Evolutionary conservation across 2,329 filamentous ascomycete genomes (phyloP), one percentile per base, ranked within the genome.

Genomic region (Neofusicoccum sp.): DNA sequence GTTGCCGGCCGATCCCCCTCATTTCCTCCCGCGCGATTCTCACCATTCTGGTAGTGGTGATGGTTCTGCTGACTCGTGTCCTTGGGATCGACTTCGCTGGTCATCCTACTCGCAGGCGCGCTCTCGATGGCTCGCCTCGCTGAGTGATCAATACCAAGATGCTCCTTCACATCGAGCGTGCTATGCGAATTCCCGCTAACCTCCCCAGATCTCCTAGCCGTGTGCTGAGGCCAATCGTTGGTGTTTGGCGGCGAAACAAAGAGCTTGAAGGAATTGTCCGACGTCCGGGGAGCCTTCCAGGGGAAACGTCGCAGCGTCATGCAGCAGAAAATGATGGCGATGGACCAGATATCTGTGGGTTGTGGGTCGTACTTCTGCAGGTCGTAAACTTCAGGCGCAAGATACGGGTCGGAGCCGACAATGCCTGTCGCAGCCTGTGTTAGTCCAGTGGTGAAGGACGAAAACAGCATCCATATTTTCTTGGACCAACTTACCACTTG

Each of bases 301-400:
- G 95, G 95, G 71, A 99, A 99, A 36, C 95, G 83, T 24, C 95
- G 85, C 43, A 99, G 81, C 4, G 91, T 95, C 95, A 99, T 99
- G 80, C 95, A 99, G 76, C 95, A 98, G 77, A 93, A 99, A 60
- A 99, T 98, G 68, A 99, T 99, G 16, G 93, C 95, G 62, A 99
- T 81, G 9, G 95, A 99, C 95, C 95, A 99, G 62, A 99, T 92
- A 76, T 99, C 95, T 1, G 93, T 91, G 6, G 92, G 91, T 64
- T 93, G 89, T 1, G 95, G 92, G 70, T 99, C 93, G 73, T 99
- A 99, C 71, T 92, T 93, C 65, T 89, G 87, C 64, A 93, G 86
- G 65, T 97, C 93, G 70, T 98, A 98, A 1, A 99, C 95, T 75
- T 99, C 95, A 0, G 95, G 95, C 0, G 95, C 95, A 44, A 99